These are phyloP conservation scores for Alternaria gansuensis DNA, from an alignment of 2,329 filamentous ascomycete genomes.

Conservation along the genomic window DNA sequence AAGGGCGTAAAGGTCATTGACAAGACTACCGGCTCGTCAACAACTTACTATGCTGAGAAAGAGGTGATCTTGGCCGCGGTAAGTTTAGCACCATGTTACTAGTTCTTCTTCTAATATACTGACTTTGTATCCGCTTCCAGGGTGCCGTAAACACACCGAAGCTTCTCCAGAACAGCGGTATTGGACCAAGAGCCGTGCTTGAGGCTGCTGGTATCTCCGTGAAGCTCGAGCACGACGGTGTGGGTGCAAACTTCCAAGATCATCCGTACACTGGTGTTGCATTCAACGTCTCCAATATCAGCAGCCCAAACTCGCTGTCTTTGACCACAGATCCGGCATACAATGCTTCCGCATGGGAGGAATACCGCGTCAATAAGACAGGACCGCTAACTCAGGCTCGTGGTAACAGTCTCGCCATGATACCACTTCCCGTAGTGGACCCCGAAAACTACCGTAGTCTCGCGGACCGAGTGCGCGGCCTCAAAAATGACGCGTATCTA, in stretches of 20 bases:
- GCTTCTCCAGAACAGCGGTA: slow-evolving; percentile 55
- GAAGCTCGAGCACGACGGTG: slow-evolving; percentile 41
- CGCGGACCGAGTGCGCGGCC: slow-evolving; percentile 22
- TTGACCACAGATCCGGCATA: slow-evolving; percentile 35
- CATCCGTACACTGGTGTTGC: slow-evolving; percentile 38
- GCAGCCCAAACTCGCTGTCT: slow-evolving; percentile 34
- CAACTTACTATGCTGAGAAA: slow-evolving; percentile 38
- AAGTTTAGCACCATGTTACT: not conserved
- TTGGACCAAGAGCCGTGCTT: slow-evolving; percentile 41
- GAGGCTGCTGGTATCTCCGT: slow-evolving; percentile 40
- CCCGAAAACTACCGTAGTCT: slow-evolving; percentile 30
- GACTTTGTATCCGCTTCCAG: not conserved
- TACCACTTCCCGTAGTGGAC: slow-evolving; percentile 39
- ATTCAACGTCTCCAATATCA: slow-evolving; percentile 34
- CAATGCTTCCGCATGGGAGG: slow-evolving; percentile 41
- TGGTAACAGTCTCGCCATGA: slow-evolving; percentile 40
- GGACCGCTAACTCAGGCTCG: slow-evolving; percentile 40
- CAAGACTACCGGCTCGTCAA: slow-evolving; percentile 27
- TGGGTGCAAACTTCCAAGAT: slow-evolving; percentile 50
- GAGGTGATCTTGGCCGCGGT: slow-evolving; percentile 68
- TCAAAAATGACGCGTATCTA: slow-evolving; percentile 30
- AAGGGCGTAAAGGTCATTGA: slow-evolving; percentile 39
- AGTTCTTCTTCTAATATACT: not conserved
- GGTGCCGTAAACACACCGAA: slow-evolving; percentile 64
- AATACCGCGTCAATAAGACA: slow-evolving; percentile 39